Evolutionary conservation across 169 alveolate species (phyloP).

Genomic region (Eimeria praecox): DNA sequence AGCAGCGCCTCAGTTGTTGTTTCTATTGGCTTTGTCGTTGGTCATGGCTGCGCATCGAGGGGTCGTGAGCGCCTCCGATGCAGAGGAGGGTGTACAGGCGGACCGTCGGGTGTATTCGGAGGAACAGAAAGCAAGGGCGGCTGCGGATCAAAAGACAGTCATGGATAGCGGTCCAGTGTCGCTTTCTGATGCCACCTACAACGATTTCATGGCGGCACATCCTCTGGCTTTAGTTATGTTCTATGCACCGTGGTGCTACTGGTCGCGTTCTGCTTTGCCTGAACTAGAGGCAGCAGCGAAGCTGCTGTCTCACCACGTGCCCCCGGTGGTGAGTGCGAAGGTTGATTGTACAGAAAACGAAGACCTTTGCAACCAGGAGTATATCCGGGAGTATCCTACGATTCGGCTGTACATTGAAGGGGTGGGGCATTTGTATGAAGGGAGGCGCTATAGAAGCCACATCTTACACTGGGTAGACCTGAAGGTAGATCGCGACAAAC

Average conservation of each 20-base stretch:
- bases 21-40: background rate
- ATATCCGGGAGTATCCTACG: conserved; percentile 82
- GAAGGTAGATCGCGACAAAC: conserved; percentile 78
- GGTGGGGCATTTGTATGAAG: conserved; percentile 83
- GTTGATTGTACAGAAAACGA: conserved; percentile 78
- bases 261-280: conserved; percentile 78
- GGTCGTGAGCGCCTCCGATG: background rate
- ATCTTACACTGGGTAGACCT: conserved; percentile 91
- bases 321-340: conserved; percentile 73
- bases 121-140: conserved; percentile 34
- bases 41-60: background rate
- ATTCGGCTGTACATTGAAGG: conserved; percentile 79
- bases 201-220: conserved; percentile 45
- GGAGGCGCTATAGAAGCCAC: conserved; percentile 93
- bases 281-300: conserved; percentile 77
- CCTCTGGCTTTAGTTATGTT: conserved; percentile 73
- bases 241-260: conserved; percentile 83
- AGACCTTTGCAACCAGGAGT: conserved; percentile 70
- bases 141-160: conserved; percentile 36
- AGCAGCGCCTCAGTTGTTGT: conserved; percentile 16
- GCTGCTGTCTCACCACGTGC: conserved; percentile 73
- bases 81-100: conserved; percentile 11
- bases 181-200: conserved; percentile 7
- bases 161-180: conserved; percentile 72
- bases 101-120: conserved; percentile 44